These are phyloP conservation scores for Cystobasidium slooffiae DNA, from an alignment of 1,284 basidiomycete genomes.

Conservation along the genomic window DNA sequence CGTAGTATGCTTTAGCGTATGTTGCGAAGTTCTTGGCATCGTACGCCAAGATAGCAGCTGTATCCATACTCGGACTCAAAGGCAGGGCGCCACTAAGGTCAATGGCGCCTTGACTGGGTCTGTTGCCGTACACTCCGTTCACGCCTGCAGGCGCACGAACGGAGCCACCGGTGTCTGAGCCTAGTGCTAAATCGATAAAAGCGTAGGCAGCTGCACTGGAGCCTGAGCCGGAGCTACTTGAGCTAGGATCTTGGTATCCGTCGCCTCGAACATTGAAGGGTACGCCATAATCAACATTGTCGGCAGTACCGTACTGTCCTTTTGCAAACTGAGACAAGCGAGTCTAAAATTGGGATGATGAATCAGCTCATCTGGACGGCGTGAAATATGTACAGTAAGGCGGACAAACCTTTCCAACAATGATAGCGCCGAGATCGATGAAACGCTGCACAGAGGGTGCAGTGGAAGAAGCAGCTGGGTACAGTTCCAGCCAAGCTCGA, in stretches of 20 bases:
- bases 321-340: slow-evolving; percentile 66
- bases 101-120: slow-evolving; percentile 59
- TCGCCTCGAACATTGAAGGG: slow-evolving; percentile 65
- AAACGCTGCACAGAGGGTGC: slow-evolving; percentile 59
- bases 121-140: slow-evolving; percentile 59
- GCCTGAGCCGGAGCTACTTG: slow-evolving; percentile 60
- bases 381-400: neutral
- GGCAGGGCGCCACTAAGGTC: slow-evolving; percentile 59
- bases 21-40: slow-evolving; percentile 55
- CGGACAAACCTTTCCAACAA: slow-evolving; percentile 60
- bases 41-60: slow-evolving; percentile 52
- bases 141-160: slow-evolving; percentile 60
- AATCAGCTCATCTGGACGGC: neutral
- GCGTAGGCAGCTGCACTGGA: slow-evolving; percentile 58
- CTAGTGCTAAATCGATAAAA: slow-evolving; percentile 60
- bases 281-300: slow-evolving; percentile 64
- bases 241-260: slow-evolving; percentile 61
- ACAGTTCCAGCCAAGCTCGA: slow-evolving; percentile 51
- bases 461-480: slow-evolving; percentile 46
- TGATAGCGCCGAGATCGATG: slow-evolving; percentile 61
- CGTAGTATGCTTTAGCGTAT: slow-evolving; percentile 54
- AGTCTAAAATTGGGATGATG: slow-evolving; percentile 50
- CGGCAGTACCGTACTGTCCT: slow-evolving; percentile 62
- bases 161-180: slow-evolving; percentile 60
- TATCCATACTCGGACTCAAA: slow-evolving; percentile 55